Conservation (phyloP, 2,329 filamentous ascomycete genomes). For the Talaromyces piceae region DNA sequence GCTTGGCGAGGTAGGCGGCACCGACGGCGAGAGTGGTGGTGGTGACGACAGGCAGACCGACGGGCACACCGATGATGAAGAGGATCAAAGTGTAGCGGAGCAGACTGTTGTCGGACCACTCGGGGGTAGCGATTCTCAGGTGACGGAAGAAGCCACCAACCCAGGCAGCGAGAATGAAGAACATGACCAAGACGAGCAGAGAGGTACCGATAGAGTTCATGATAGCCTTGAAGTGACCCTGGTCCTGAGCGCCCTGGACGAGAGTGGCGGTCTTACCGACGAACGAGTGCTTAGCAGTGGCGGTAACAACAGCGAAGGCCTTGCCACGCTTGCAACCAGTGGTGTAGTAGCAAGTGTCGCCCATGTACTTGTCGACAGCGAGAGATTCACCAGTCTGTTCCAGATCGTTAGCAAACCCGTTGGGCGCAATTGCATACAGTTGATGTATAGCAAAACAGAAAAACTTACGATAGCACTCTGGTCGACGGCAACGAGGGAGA, state of each 20-base stretch:
- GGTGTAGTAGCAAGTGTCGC: slow-evolving; percentile 64
- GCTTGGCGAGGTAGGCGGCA: slow-evolving; percentile 63
- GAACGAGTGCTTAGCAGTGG: slow-evolving; percentile 61
- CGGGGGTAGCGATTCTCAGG: slow-evolving; percentile 41
- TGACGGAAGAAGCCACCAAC: slow-evolving; percentile 67
- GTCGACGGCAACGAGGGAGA: slow-evolving; percentile 58
- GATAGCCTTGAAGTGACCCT: slow-evolving; percentile 69
- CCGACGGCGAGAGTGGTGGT: slow-evolving; percentile 66
- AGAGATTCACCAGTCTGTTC: slow-evolving; percentile 59
- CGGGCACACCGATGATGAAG: slow-evolving; percentile 65
- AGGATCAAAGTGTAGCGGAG: slow-evolving; percentile 59
- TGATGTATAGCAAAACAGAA: background rate
- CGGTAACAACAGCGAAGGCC: slow-evolving; percentile 57
- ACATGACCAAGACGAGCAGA: slow-evolving; percentile 63
- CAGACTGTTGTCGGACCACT: slow-evolving; percentile 51
- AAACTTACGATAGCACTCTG: slow-evolving; percentile 55
- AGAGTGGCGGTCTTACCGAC: slow-evolving; percentile 63
- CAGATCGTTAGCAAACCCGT: background rate
- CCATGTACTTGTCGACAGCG: slow-evolving; percentile 53
- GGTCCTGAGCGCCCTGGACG: slow-evolving; percentile 63
- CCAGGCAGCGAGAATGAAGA: slow-evolving; percentile 63
- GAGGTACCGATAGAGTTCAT: slow-evolving; percentile 68
- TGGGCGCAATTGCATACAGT: too few relatives aligned
- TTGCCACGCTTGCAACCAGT: slow-evolving; percentile 70
- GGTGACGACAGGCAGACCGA: slow-evolving; percentile 66